Conservation (phyloP, 345 rosid species). For the Brassica napus region DNA sequence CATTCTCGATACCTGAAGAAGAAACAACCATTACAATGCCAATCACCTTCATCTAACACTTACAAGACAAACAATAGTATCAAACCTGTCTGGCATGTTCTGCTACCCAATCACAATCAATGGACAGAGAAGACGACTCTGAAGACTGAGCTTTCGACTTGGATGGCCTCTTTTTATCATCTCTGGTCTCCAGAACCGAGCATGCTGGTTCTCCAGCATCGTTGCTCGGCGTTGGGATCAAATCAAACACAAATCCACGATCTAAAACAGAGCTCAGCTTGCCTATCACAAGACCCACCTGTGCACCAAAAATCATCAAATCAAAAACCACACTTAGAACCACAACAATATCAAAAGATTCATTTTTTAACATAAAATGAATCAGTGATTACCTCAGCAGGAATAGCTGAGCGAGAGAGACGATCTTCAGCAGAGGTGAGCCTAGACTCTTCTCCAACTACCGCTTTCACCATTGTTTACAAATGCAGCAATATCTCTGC, state of each 20-base stretch:
- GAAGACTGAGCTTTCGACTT: conserved; percentile 67
- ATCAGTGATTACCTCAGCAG: conserved; percentile 56
- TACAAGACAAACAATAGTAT: not conserved
- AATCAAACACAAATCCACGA: conserved; percentile 80
- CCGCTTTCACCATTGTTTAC: conserved; percentile 75
- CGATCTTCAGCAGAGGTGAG: conserved; percentile 72
- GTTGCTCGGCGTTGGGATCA: conserved; percentile 74
- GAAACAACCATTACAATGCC: conserved; percentile 3
- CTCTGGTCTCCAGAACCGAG: conserved; percentile 56
- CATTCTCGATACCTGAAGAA: conserved; percentile 79
- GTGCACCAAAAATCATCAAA: not conserved
- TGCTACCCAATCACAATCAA: conserved; percentile 85
- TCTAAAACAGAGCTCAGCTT: conserved; percentile 77
- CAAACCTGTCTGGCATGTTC: conserved; percentile 91
- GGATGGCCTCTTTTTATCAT: conserved; percentile 55
- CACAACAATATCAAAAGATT: not conserved
- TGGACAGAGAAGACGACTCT: conserved; percentile 58
- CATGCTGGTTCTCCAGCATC: conserved; percentile 81
- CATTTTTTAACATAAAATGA: not conserved
- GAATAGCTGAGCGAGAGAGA: conserved; percentile 64
- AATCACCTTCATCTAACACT: not conserved
- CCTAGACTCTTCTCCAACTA: conserved; percentile 75
- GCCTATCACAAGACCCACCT: conserved; percentile 93
- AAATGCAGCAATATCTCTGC: not conserved
- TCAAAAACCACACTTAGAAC: not conserved